Base-by-base conservation (phyloP, 805 yeast genomes). In the Priceomyces fermenticarens region DNA sequence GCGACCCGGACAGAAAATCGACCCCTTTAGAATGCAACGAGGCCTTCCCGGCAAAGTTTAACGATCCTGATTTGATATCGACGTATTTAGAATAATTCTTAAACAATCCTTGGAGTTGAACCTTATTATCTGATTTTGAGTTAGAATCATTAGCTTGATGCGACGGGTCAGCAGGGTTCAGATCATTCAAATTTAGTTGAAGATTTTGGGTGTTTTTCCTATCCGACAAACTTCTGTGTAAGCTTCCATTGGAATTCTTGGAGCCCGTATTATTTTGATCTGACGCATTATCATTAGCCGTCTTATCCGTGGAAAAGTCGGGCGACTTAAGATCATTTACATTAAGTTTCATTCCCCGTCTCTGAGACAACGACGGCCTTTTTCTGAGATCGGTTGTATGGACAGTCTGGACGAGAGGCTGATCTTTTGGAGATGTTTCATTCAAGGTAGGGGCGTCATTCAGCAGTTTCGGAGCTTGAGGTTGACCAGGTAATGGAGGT, bases 21-120 rank as follows among this genome's bases (percentile, higher is more conserved):
- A 93, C 83, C 35, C 99, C 99, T 48, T 86, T 80, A 0, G 97
- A 84, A 53, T 90, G 93, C 36, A 93, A 66, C 1, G 96, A 88
- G 3, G 97, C 88, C 59, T 93, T 93, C 11, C 97, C 98, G 1
- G 90, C 84, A 62, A 93, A 93, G 54, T 88, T 90, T 43, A 93
- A 75, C 3, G 90, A 81, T 3, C 99, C 99, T 0, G 95, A 85
- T 57, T 88, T 87, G 51, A 91, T 83, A 62, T 93, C 98, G 36
- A 93, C 78, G 57, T 88, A 91, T 55, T 88, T 85, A 16, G 95
- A 79, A 60, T 86, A 93, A 57, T 83, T 81, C 9, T 90, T 85
- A 67, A 93, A 90, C 38, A 85, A 62, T 10, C 89, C 89, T 37
- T 70, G 72, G 10, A 78, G 60, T 44, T 67, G 65, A 2, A 63